Conservation (phyloP, 2,329 filamentous ascomycete genomes). For the Colletotrichum trifolii region DNA sequence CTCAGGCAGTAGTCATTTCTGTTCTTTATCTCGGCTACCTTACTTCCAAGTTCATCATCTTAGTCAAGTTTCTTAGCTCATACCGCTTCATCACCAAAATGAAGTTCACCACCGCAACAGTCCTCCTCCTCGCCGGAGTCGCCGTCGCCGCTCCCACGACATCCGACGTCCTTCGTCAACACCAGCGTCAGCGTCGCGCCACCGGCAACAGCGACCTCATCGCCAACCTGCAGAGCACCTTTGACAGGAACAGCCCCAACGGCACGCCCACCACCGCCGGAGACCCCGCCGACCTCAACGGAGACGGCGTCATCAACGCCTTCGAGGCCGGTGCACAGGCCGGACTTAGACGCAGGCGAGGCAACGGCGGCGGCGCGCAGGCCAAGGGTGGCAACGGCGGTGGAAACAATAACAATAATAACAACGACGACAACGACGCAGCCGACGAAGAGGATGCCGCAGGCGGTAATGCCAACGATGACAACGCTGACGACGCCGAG, state of each 20-base stretch:
- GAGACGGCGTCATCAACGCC: conserved; percentile 29
- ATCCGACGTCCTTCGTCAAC: conserved; percentile 1
- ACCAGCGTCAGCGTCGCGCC: conserved; percentile 21
- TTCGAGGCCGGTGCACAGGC: conserved; percentile 38
- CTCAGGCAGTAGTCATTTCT: conserved; percentile 31
- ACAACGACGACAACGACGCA: background rate
- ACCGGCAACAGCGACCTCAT: conserved; percentile 5
- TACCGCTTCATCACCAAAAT: background rate
- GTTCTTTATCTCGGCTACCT: conserved; percentile 6
- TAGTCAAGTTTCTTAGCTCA: background rate
- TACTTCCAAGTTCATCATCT: background rate
- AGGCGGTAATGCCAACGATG: conserved; percentile 2
- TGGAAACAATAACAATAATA: conserved; percentile 1
- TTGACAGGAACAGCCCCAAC: conserved; percentile 19
- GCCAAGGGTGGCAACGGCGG: conserved; percentile 4
- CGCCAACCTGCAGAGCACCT: conserved; percentile 21
- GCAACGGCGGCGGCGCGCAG: background rate
- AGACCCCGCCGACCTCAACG: conserved; percentile 10
- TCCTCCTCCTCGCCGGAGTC: conserved; percentile 22
- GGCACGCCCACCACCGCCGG: conserved; percentile 12
- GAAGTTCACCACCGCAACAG: conserved; percentile 29
- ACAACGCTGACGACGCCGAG: conserved; percentile 11
- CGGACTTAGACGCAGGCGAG: conserved; percentile 10
- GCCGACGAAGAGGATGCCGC: background rate
- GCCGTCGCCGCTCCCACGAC: conserved; percentile 22